Base-by-base conservation (phyloP, 108 stramenopile species). In the Nitzschia palea region DNA sequence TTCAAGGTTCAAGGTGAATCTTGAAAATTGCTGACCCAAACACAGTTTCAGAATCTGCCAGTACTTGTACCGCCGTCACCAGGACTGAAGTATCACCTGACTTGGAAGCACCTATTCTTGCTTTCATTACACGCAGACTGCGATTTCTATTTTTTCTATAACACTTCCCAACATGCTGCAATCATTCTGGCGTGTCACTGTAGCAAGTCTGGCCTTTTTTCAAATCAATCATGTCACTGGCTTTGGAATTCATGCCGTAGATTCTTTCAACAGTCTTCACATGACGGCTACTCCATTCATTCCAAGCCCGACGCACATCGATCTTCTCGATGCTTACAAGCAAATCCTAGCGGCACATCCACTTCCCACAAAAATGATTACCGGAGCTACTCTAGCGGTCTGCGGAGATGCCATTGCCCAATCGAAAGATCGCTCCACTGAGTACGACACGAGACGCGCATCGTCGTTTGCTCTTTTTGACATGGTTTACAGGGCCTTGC, bases 391-490 rank as follows among this genome's bases (percentile, higher is more conserved):
- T 36, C 55, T 87, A 18, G 86, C 86, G 0, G 65, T 71, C 1
- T 68, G 62, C 10, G 86, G 86, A 1, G 86, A 87, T 61, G 81
- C 83, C 25, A 76, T 87, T 58, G 86, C 86, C 10, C 86, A 87
- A 62, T 66, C 68, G 17, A 47, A 59, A 20, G 76, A 84, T 28
- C 57, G 68, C 0, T 70, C 73, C 18, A 28, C 2, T 12, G 42
- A 30, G 12, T 85, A 87, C 67, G 79, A 87, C 47, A 50, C 45
- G 34, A 33, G 52, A 15, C 77, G 86, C 0, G 86, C 79, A 3
- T 59, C 63, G 25, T 88, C 87, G 1, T 88, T 88, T 71, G 83
- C 80, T 9, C 68, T 68, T 4, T 88, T 88, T 69, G 87, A 88
- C 61, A 68, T 72, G 62, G 79, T 68, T n/a, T 88, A 88, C 65